Base-by-base conservation (phyloP, 768 basidiomycete species). In the Lactifluus pinguis region DNA sequence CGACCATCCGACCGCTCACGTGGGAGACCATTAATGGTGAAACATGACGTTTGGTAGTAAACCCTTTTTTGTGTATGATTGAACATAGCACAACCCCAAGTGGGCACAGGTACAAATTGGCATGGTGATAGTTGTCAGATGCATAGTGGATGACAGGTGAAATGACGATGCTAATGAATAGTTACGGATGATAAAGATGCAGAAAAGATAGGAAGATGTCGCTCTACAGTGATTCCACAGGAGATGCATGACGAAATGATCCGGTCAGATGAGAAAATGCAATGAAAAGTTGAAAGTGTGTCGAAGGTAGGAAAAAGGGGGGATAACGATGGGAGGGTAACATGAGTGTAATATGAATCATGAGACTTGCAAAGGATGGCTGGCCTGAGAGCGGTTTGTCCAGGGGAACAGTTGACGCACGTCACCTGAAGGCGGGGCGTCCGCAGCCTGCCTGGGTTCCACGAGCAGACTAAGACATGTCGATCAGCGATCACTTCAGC, bases 331-430 rank as follows among this genome's bases (percentile, higher is more conserved):
- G 55, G 42, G 13, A 32, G 47, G 39, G 25, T 39, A 60, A 21
- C 41, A 34, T 48, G 45, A 8, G 42, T 41, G 7, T 17, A 32
- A n/a, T 11, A 36, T 39, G 3, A 48, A 44, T 62, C 50, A 62
- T 55, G 54, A 63, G 21, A 65, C 52, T 54, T 55, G 64, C 19
- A 63, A 34, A 13, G 64, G 49, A 11, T 66, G 61, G 21, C 29
- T 58, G 17, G 76, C 70, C 64, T 72, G 71, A 61, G 73, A 72
- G 61, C 73, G 72, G 54, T 68, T 84, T 52, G 87, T 83, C 89
- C 89, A 89, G 66, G 80, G 81, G 73, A 90, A 91, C 41, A 90
- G 76, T 69, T 89, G 86, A 53, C 87, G 85, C 78, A 89, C 80
- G 68, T 91, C 89, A 62, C 81, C 77, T 10, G 74, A 69, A 13